Percentiles rank a stretch among this genome's conserved stretches.
phyloP scores from a whole-genome alignment of 2,329 filamentous ascomycete genomes.

The Neonectria punicea region DNA sequence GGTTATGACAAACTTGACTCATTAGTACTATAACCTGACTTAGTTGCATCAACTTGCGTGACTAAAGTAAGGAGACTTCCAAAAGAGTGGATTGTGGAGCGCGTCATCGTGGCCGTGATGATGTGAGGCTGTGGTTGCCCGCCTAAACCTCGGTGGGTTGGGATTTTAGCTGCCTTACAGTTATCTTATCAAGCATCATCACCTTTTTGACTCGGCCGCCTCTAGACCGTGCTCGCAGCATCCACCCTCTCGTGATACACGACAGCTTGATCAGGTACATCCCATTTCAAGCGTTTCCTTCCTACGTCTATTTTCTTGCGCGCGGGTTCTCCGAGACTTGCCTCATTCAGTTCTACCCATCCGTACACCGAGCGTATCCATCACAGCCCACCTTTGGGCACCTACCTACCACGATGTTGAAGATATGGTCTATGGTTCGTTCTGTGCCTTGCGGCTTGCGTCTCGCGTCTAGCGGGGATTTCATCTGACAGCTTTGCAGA shows the following conservation, averaged over 20 bases:
- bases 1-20: slow-evolving; percentile 44
- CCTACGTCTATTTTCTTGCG: background rate
- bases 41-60: background rate
- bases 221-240: slow-evolving; percentile 31
- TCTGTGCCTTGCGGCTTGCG: background rate
- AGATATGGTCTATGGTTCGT: slow-evolving; percentile 98
- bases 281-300: slow-evolving; percentile 2
- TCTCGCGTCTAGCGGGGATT: background rate
- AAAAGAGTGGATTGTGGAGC: background rate
- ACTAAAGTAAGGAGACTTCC: background rate
- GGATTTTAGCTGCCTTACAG: slow-evolving; percentile 40
- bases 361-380: slow-evolving; percentile 22
- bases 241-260: slow-evolving; percentile 24
- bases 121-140: slow-evolving; percentile 26
- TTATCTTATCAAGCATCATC: slow-evolving; percentile 47
- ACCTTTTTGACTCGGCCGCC: slow-evolving; percentile 38
- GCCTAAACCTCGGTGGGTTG: slow-evolving; percentile 40
- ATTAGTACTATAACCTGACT: slow-evolving; percentile 26
- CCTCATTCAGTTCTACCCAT: slow-evolving; percentile 8
- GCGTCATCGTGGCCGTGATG: slow-evolving; percentile 17
- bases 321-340: background rate
- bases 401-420: slow-evolving; percentile 78
- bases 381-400: slow-evolving; percentile 38
- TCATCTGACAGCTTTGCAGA: slow-evolving; percentile 63
- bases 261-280: background rate